Conservation (phyloP, 78 protist genomes). For the Salpingoeca rosetta region DNA sequence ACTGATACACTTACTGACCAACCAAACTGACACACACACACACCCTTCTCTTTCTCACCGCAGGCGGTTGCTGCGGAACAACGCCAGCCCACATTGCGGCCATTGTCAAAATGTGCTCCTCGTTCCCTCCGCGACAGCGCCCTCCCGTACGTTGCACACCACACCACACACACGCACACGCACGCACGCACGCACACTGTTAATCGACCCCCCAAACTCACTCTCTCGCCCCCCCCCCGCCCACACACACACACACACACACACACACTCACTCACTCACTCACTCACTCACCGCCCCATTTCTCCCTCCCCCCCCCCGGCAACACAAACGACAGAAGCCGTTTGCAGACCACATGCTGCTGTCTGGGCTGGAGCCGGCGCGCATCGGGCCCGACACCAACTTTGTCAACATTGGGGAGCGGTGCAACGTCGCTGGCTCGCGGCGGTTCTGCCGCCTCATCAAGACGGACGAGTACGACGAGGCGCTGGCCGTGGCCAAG, state of each 20-base stretch:
- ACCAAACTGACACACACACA: neutral
- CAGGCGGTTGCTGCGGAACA: constrained; percentile 96
- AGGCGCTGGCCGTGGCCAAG: constrained; percentile 67
- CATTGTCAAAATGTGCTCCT: constrained; percentile 31
- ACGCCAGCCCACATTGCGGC: constrained; percentile 89
- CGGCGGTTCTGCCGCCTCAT: constrained; percentile 75
- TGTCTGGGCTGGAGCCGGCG: constrained; percentile 82
- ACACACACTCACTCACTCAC: too few species aligned
- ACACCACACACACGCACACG: too few species aligned
- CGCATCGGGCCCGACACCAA: constrained; percentile 24
- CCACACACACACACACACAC: too few species aligned
- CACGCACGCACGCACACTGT: neutral
- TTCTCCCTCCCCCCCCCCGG: too few species aligned
- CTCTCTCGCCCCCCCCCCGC: too few species aligned
- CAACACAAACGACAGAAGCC: too few species aligned
- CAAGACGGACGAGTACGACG: constrained; percentile 63
- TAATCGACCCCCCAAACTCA: neutral
- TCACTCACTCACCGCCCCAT: too few species aligned
- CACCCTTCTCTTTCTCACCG: neutral
- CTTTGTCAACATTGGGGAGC: constrained; percentile 95
- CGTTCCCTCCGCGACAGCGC: constrained; percentile 6
- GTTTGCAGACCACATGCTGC: neutral
- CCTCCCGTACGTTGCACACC: constrained; percentile 3
- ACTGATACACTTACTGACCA: neutral
- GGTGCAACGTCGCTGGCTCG: constrained; percentile 99